Evolutionary conservation across 345 rosid genomes (phyloP).

Genomic region (Boechera retrofracta): DNA sequence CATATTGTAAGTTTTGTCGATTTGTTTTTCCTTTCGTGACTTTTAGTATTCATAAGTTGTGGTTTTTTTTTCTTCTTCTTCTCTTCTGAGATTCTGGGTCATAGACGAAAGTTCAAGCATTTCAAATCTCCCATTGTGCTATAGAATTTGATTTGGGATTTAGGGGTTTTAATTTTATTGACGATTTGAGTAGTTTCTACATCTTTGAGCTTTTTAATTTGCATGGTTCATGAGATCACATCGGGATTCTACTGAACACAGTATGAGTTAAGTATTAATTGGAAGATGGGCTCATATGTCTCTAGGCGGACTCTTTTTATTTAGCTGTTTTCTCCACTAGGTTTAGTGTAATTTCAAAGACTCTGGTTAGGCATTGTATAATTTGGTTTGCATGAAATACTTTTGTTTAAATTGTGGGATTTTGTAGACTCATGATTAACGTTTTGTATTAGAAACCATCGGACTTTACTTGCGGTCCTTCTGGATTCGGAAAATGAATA

Average conservation of each 20-base stretch:
- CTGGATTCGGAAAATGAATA: neutral
- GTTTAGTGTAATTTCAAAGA: neutral
- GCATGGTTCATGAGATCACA: conserved; percentile 10
- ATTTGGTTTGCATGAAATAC: conserved; percentile 10
- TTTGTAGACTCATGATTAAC: neutral
- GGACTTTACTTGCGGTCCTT: conserved; percentile 3
- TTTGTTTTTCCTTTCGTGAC: neutral
- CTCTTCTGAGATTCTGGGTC: conserved; percentile 6
- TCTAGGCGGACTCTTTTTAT: neutral
- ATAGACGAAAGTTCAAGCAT: neutral
- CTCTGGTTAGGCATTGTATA: neutral
- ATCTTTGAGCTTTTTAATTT: conserved; percentile 16
- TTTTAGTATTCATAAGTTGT: neutral
- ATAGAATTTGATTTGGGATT: neutral
- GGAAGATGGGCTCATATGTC: neutral
- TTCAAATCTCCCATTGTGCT: neutral
- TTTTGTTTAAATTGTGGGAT: neutral
- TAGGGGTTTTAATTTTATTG: neutral
- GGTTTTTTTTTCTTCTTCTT: neutral
- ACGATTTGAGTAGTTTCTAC: neutral
- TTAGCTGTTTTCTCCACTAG: neutral
- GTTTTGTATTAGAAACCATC: neutral
- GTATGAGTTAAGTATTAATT: neutral
- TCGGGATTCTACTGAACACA: neutral
- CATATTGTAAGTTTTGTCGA: conserved; percentile 76